Evolutionary conservation across 164 flowering plant species (phyloP).

Genomic region (Umbellularia californica): DNA sequence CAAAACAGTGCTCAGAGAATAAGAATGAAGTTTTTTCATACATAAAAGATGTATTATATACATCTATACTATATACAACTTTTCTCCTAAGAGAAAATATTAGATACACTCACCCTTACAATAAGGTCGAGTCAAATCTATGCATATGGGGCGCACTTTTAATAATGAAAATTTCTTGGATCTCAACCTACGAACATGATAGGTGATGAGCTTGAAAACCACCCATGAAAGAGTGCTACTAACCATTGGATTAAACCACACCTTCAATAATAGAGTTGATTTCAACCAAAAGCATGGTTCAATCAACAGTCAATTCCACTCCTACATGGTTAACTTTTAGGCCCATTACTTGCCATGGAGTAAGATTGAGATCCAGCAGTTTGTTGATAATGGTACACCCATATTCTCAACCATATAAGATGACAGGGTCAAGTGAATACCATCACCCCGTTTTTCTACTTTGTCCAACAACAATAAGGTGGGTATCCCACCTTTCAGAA

Average conservation of each 20-base stretch:
- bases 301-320: too few species aligned
- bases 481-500: neutral
- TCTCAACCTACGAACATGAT: too few species aligned
- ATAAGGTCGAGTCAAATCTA: neutral
- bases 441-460: too few species aligned
- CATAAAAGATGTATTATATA: neutral
- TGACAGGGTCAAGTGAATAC: neutral
- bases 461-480: neutral
- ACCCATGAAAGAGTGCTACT: too few species aligned
- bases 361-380: too few species aligned
- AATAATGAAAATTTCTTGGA: too few species aligned
- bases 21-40: neutral
- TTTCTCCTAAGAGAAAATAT: neutral
- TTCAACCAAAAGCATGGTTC: too few species aligned
- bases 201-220: too few species aligned
- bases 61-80: neutral
- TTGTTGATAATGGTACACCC: neutral
- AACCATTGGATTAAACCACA: too few species aligned
- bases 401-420: neutral
- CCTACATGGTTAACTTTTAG: too few species aligned
- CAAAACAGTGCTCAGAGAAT: neutral
- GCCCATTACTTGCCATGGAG: too few species aligned
- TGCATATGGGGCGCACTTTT: neutral
- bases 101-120: neutral
- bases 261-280: too few species aligned